Evolutionary conservation across 345 rosid species (phyloP).

Genomic region (Bruguiera parviflora): DNA sequence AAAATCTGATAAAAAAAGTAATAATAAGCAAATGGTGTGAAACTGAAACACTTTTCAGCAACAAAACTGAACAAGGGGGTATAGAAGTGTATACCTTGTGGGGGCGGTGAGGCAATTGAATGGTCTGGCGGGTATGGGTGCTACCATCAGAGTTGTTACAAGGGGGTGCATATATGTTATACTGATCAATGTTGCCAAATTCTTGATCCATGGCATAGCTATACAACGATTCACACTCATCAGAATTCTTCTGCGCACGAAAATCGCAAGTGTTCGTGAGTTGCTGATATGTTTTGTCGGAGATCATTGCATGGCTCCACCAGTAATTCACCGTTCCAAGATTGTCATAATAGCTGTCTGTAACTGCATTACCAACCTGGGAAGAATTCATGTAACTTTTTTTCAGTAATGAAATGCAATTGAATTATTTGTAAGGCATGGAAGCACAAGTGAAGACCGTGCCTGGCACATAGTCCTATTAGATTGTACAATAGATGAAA

Average conservation of each 20-base stretch:
- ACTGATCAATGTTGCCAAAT: conserved; percentile 95
- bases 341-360: conserved; percentile 88
- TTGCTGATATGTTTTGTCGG: conserved; percentile 75
- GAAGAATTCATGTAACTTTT: background rate
- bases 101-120: conserved; percentile 69
- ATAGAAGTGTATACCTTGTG: conserved; percentile 26
- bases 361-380: conserved; percentile 97
- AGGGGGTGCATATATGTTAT: conserved; percentile 85
- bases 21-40: no score
- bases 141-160: conserved; percentile 80
- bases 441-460: background rate
- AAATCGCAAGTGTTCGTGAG: conserved; percentile 84
- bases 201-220: conserved; percentile 92
- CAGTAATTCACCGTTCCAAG: conserved; percentile 94
- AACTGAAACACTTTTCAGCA: no score
- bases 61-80: background rate
- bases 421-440: background rate
- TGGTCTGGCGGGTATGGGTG: conserved; percentile 33
- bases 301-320: conserved; percentile 99
- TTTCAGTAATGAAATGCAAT: background rate
- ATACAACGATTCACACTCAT: conserved; percentile 84
- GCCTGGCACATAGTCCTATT: background rate
- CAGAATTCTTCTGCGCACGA: conserved; percentile 67
- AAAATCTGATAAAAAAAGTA: conserved; percentile 33
- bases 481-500: background rate